phyloP scores from a whole-genome alignment of 75 land plant species.

The Azolla pinnata region DNA sequence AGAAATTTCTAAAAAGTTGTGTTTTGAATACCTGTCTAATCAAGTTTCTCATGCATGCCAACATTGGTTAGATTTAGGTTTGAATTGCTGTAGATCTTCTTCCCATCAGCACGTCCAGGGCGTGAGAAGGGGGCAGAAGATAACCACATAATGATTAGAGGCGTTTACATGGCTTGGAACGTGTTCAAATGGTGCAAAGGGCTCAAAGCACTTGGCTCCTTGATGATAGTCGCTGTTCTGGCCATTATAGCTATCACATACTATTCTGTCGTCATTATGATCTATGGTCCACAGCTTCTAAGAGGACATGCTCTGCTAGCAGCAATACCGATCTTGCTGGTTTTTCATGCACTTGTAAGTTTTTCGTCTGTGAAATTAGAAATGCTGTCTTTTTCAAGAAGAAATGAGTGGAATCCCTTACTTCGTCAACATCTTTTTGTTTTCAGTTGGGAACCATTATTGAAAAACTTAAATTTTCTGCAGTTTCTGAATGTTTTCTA shows the following conservation, averaged over 20 bases:
- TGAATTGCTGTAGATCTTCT: too few species aligned
- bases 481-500: too few species aligned
- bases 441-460: too few species aligned
- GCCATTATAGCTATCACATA: constrained; percentile 59
- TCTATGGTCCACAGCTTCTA: constrained; percentile 23
- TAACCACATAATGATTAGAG: constrained; percentile 5
- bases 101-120: too few species aligned
- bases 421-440: neutral
- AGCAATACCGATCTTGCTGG: constrained; percentile 13
- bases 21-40: too few species aligned
- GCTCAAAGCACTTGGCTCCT: constrained; percentile 50
- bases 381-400: neutral
- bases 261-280: constrained; percentile 51
- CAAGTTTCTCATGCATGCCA: too few species aligned
- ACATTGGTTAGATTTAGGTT: too few species aligned
- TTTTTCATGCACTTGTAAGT: constrained; percentile 26
- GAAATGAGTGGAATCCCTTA: neutral
- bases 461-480: too few species aligned
- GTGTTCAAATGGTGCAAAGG: constrained; percentile 61
- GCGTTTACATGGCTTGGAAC: constrained; percentile 35
- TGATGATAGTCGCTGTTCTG: constrained; percentile 60
- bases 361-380: neutral
- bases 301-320: constrained; percentile 9
- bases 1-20: too few species aligned
- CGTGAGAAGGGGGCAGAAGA: too few species aligned